Evolutionary conservation across 805 yeast species (phyloP).

Genomic region (Kodamaea fukazawae): DNA sequence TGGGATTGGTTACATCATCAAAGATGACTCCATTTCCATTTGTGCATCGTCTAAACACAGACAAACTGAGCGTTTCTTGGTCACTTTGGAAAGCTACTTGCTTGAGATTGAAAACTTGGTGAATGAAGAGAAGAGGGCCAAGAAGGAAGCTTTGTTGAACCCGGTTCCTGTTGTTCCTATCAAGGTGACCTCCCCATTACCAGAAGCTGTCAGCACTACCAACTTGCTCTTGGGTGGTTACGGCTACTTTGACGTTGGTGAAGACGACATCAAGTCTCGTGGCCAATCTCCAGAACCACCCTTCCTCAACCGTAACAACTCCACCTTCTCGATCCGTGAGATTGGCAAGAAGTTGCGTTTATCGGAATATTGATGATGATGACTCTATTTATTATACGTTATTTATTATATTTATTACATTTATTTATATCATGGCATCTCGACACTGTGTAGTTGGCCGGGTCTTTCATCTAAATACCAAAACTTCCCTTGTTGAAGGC

Average conservation of each 20-base stretch:
- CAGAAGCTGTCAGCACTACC: constrained; percentile 3
- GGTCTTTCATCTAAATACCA: constrained; percentile 69
- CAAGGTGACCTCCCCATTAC: constrained; percentile 1
- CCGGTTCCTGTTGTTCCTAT: background rate
- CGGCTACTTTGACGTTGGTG: constrained; percentile 59
- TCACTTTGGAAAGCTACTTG: constrained; percentile 50
- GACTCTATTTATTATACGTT: constrained; percentile 8
- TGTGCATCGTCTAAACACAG: constrained; percentile 61
- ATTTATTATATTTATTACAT: constrained; percentile 10
- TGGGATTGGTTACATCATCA: constrained; percentile 56
- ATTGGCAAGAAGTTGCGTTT: constrained; percentile 64
- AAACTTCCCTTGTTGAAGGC: constrained; percentile 66
- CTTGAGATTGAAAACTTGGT: constrained; percentile 41
- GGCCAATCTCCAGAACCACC: constrained; percentile 60
- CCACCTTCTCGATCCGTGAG: constrained; percentile 47
- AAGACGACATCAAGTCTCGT: constrained; percentile 50
- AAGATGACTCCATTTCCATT: constrained; percentile 49
- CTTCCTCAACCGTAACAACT: constrained; percentile 35
- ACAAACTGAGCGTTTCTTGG: constrained; percentile 55
- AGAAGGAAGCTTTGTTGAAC: constrained; percentile 3
- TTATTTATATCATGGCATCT: background rate
- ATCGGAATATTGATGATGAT: constrained; percentile 51
- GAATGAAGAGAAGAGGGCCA: constrained; percentile 21
- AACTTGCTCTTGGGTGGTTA: constrained; percentile 50
- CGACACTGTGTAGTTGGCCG: background rate